A percentile compares a stretch with the other conserved stretches of the same genome.
These are phyloP conservation scores for Parasarocladium wereldwijsianum DNA, from an alignment of 2,329 filamentous ascomycete species.

Conservation along the genomic window DNA sequence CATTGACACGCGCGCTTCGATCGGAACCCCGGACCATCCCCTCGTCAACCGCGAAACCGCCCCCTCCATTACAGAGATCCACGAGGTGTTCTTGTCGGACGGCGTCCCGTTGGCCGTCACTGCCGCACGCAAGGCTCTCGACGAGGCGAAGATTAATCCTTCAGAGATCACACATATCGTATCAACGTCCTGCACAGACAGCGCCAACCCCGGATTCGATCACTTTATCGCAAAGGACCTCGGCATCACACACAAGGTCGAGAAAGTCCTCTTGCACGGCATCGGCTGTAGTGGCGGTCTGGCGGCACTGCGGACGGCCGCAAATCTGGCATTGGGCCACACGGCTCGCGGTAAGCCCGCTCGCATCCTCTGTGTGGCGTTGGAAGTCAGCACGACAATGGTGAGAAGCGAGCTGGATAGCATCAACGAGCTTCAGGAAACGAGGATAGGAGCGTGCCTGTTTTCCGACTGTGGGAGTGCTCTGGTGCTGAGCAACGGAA, in stretches of 20 bases:
- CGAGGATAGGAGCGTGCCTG: conserved; percentile 48
- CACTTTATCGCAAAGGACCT: conserved; percentile 46
- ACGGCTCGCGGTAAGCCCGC: conserved; percentile 43
- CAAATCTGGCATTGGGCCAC: conserved; percentile 50
- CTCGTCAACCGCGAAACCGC: conserved; percentile 38
- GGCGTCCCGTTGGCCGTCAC: conserved; percentile 42
- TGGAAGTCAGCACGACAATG: conserved; percentile 47
- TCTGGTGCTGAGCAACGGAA: conserved; percentile 46
- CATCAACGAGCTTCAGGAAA: conserved; percentile 41
- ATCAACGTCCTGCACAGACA: conserved; percentile 54
- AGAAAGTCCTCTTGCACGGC: conserved; percentile 52
- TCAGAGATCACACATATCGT: conserved; percentile 49
- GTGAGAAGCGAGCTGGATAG: conserved; percentile 52
- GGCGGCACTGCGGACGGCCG: conserved; percentile 46
- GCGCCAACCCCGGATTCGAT: conserved; percentile 54
- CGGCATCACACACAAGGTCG: conserved; percentile 40
- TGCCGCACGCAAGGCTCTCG: conserved; percentile 39
- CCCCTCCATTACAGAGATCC: conserved; percentile 40
- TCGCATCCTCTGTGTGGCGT: conserved; percentile 48
- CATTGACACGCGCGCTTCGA: conserved; percentile 46
- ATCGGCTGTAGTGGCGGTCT: conserved; percentile 53
- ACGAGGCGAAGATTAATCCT: conserved; percentile 35
- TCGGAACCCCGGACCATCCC: conserved; percentile 45
- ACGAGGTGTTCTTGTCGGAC: conserved; percentile 38
- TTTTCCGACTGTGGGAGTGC: conserved; percentile 62